Base-by-base conservation (phyloP, 2,329 filamentous ascomycete genomes). In the Beauveria bassiana region DNA sequence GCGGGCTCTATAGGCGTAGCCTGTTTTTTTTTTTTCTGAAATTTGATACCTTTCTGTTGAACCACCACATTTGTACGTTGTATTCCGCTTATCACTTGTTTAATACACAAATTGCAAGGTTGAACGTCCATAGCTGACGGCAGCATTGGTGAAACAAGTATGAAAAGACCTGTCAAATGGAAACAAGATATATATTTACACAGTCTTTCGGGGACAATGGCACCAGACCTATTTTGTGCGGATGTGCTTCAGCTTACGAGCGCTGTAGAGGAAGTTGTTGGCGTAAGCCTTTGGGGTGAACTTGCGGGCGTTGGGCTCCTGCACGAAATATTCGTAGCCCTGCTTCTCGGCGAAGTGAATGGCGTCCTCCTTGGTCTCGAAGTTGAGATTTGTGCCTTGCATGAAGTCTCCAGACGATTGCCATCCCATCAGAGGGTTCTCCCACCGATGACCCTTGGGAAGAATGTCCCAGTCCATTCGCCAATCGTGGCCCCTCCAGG, bases 401-500 rank as follows among this genome's bases (percentile, higher is more conserved):
- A 99, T 95, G 72, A 86, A 86, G 76, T 99, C 95, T 61, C 84
- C 93, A 20, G 92, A 96, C 26, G 93, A 98, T 74, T 97, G 93
- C 96, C 96, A 99, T 64, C 95, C 95, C 86, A 99, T 99, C 74
- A 99, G 78, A 52, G 89, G 91, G 78, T 99, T 99, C 81, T 99
- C 95, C 96, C 95, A 99, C 69, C 95, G 86, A 77, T 97, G 91
- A 64, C 95, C 95, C 79, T 96, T 97, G 69, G 82, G 78, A 38
- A 98, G 82, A 54, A 96, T 86, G 74, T 99, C 95, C 95, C 95
- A 99, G 75, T 99, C 95, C 92, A 99, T 96, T 56, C 93, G 88
- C 95, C 95, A 99, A 71, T 89, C 85, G 72, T 90, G 86, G 61
- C 84, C 79, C 72, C 90, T 87, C 89, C 91, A 96, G 69, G 86